A percentile compares a stretch with the other conserved stretches of the same genome.
These are phyloP conservation scores for Nakazawaea ambrosiae DNA, from an alignment of 805 yeast species.

Conservation along the genomic window DNA sequence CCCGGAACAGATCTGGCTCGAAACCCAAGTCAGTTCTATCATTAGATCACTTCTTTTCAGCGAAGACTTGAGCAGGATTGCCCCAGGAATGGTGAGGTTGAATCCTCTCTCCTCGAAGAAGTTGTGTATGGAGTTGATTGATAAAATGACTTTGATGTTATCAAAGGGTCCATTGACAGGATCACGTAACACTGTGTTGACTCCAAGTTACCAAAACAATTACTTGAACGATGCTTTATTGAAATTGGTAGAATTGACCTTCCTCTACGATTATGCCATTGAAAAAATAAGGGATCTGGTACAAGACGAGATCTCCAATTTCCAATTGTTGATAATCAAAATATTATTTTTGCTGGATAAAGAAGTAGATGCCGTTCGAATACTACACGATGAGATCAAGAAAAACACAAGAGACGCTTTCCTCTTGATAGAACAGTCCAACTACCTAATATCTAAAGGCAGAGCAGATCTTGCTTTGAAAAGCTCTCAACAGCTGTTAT, in stretches of 20 bases:
- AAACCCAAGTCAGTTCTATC: constrained; percentile 49
- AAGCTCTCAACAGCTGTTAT: constrained; percentile 53
- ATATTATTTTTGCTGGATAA: constrained; percentile 32
- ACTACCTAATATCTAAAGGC: constrained; percentile 49
- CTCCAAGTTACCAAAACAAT: constrained; percentile 37
- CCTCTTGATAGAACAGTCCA: constrained; percentile 55
- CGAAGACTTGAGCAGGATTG: constrained; percentile 45
- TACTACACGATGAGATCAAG: constrained; percentile 32
- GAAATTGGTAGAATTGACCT: constrained; percentile 31
- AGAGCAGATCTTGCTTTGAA: constrained; percentile 49
- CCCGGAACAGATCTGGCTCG: constrained; percentile 43
- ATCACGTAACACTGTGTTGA: constrained; percentile 24
- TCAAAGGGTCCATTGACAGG: constrained; percentile 44
- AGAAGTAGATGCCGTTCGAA: constrained; percentile 40
- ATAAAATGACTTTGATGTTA: constrained; percentile 33
- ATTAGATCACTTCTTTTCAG: constrained; percentile 48
- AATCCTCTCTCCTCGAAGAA: constrained; percentile 33
- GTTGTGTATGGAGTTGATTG: constrained; percentile 29
- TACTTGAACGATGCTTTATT: constrained; percentile 44
- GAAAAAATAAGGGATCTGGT: constrained; percentile 24
- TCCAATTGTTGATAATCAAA: constrained; percentile 32
- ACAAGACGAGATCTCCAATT: constrained; percentile 7
- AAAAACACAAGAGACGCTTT: constrained; percentile 48
- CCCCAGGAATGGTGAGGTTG: constrained; percentile 52
- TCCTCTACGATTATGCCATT: constrained; percentile 32